Base-by-base conservation (phyloP, 306 rosid genomes). In the Senna tora region DNA sequence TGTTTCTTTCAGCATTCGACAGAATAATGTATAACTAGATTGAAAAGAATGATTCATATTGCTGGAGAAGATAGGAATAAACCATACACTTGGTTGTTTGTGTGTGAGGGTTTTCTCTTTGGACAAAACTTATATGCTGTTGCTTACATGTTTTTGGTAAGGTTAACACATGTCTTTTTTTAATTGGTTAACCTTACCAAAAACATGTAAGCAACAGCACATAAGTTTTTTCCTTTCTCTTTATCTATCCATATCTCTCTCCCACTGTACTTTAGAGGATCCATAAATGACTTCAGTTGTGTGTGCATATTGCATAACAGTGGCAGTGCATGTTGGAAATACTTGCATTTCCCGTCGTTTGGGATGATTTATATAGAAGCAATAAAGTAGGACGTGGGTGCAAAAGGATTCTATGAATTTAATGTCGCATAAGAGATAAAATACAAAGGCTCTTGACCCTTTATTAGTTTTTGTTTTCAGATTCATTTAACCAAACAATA, bases 401-500 rank as follows among this genome's bases (percentile, higher is more conserved):
- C 43, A 45, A 22, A 42, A 14, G 20, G 54, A 52, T 65, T 28
- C 52, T 43, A n/a, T n/a, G n/a, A n/a, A n/a, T n/a, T n/a, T n/a
- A n/a, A n/a, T n/a, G n/a, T n/a, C n/a, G n/a, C n/a, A n/a, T n/a
- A 45, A 42, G 22, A 22, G 13, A 25, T 33, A 36, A 56, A 19
- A 57, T 69, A 30, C 3, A 2, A 12, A 57, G 65, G 54, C 14
- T 25, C 38, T 36, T 28, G 13, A 21, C 21, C 34, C 50, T 19
- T 36, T 2, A 14, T 5, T 49, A 49, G 9, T 58, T 45, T 22
- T 22, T 5, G 6, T 17, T 17, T 41, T 5, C 20, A 6, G 12
- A 7, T 66, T 71, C 28, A 22, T 21, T 38, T 34, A 34, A 69
- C 20, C 63, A 19, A 9, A 10, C 36, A 69, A 32, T 69, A 33